These are phyloP conservation scores for Fusarium nygamai DNA, from an alignment of 2,329 filamentous ascomycete species.

Conservation along the genomic window DNA sequence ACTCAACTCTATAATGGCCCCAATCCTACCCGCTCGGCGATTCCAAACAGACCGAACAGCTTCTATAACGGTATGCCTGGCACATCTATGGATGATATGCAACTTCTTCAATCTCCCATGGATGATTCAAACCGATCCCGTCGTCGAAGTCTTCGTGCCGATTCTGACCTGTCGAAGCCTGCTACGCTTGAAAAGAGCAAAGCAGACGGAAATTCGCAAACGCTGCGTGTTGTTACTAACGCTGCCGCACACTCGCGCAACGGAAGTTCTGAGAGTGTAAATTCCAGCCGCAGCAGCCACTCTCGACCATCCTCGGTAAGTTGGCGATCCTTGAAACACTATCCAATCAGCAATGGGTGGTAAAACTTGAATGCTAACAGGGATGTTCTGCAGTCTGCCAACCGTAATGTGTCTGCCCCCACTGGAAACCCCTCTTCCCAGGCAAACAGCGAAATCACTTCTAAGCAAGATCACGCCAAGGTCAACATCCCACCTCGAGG, in stretches of 20 bases:
- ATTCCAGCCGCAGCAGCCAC: constrained; percentile 65
- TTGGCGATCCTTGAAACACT: constrained; percentile 48
- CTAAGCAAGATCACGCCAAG: constrained; percentile 64
- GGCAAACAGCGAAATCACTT: constrained; percentile 57
- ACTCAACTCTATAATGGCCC: constrained; percentile 46
- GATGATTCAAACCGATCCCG: constrained; percentile 81
- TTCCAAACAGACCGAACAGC: constrained; percentile 62
- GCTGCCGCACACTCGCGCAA: constrained; percentile 53
- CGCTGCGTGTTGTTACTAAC: constrained; percentile 50
- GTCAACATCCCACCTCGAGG: constrained; percentile 69
- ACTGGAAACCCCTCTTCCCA: constrained; percentile 62
- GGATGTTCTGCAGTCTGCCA: constrained; percentile 64
- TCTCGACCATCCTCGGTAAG: constrained; percentile 75
- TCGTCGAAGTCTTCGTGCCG: constrained; percentile 80
- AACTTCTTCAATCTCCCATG: constrained; percentile 64
- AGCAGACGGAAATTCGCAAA: constrained; percentile 54
- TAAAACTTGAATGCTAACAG: constrained; percentile 58
- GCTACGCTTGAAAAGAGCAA: constrained; percentile 37
- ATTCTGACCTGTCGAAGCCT: constrained; percentile 45
- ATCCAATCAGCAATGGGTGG: constrained; percentile 56
- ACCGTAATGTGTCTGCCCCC: constrained; percentile 66
- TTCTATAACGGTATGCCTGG: constrained; percentile 61
- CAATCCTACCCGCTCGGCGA: constrained; percentile 45
- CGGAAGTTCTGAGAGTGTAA: constrained; percentile 72
- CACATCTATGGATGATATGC: constrained; percentile 73